phyloP scores from a whole-genome alignment of 768 basidiomycete genomes.

The Polyporus arcularius region DNA sequence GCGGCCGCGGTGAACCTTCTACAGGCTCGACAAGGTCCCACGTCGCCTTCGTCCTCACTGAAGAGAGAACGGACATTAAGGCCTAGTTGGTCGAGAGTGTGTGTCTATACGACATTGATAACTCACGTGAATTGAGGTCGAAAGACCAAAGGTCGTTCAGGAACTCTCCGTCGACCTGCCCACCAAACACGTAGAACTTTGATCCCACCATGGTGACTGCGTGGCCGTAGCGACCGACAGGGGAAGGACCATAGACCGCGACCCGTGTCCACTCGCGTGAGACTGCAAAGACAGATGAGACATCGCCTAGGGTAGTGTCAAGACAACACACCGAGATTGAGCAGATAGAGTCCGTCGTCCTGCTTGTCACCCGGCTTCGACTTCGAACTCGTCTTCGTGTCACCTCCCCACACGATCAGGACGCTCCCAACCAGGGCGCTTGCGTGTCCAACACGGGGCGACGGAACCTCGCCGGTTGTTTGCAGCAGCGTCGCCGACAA shows the following conservation, averaged over 20 bases:
- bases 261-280: conserved; percentile 96
- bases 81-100: conserved; percentile 1
- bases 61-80: neutral
- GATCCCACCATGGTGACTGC: conserved; percentile 91
- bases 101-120: neutral
- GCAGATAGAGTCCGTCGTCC: conserved; percentile 90
- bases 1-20: conserved; percentile 59
- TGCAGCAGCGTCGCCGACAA: conserved; percentile 80
- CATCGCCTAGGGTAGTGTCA: neutral
- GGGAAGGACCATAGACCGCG: conserved; percentile 71
- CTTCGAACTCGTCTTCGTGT: conserved; percentile 80
- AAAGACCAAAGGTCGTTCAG: conserved; percentile 96
- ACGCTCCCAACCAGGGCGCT: conserved; percentile 95
- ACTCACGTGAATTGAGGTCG: conserved; percentile 90
- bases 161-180: conserved; percentile 93
- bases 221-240: conserved; percentile 93
- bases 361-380: conserved; percentile 68
- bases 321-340: conserved; percentile 78
- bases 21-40: conserved; percentile 82
- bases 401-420: conserved; percentile 97
- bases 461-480: conserved; percentile 86
- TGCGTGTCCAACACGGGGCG: conserved; percentile 93
- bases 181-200: conserved; percentile 94
- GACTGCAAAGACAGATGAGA: conserved; percentile 45
- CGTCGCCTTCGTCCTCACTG: conserved; percentile 78